Base-by-base conservation (phyloP, 106 monocot species). In the Dioscorea zingiberensis region DNA sequence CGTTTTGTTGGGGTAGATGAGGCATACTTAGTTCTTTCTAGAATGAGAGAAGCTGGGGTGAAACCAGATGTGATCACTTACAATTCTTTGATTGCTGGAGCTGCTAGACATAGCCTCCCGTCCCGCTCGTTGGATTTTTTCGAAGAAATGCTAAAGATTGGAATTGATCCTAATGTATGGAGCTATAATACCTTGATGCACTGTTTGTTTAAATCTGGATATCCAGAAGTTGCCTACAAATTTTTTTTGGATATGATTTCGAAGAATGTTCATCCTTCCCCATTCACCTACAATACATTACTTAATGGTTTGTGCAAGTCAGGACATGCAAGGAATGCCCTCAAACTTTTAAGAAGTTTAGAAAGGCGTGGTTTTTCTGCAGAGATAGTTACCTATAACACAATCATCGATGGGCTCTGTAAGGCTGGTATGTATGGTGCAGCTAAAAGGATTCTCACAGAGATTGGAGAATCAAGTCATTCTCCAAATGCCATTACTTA, bases 111-210 rank as follows among this genome's bases (percentile, higher is more conserved):
- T 25, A 11, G 72, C 54, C 68, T 73, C 5, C 73, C 70, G 0
- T 25, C 77, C 1, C 71, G 54, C 5, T 78, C 93, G 10, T 73
- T 82, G 26, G 59, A 71, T 15, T 65, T 93, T 19, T 84, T 93
- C 28, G 79, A 83, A n/a, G 86, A 98, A 72, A 98, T 98, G 93
- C 63, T 77, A 22, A 63, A 75, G n/a, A 18, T 18, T 63, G 78
- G 81, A 46, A 62, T 97, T 21, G 9, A 10, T 23, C 89, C 89
- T 21, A 86, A 98, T 69, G 63, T 49, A 18, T 93, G 84, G 79
- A 88, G 81, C 59, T 97, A 86, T 65, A 97, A 97, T 68, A 81
- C 73, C 22, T 59, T 97, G 30, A 78, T 91, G 44, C 81, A 97
- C 54, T 97, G 92, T 44, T 47, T 97, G 49, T 88, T 97, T 66